phyloP scores from a whole-genome alignment of 2,329 filamentous ascomycete genomes.

The Epicoccum sorghinum region DNA sequence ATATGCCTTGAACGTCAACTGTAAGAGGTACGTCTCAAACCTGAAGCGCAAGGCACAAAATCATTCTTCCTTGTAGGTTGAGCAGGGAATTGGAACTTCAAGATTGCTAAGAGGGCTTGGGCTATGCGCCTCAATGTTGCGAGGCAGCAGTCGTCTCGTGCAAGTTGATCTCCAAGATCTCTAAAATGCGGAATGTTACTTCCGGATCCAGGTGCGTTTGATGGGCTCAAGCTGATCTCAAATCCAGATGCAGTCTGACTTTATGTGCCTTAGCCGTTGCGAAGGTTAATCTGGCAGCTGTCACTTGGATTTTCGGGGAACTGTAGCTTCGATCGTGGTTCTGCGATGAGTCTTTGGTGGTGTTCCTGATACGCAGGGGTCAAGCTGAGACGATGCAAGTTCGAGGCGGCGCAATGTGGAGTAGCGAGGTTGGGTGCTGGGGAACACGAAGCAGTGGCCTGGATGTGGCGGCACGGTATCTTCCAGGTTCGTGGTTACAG shows the following conservation, averaged over 20 bases:
- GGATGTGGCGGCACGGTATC: slow-evolving; percentile 9
- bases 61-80: slow-evolving; percentile 37
- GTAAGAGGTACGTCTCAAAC: slow-evolving; percentile 49
- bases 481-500: slow-evolving; percentile 20
- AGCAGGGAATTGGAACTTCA: slow-evolving; percentile 25
- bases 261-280: slow-evolving; percentile 21
- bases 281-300: slow-evolving; percentile 14
- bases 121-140: slow-evolving; percentile 30
- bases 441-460: slow-evolving; percentile 8
- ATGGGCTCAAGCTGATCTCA: not conserved
- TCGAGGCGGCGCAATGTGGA: slow-evolving; percentile 26
- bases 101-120: slow-evolving; percentile 23
- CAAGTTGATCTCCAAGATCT: not conserved
- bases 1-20: slow-evolving; percentile 41
- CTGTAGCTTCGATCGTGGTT: slow-evolving; percentile 7
- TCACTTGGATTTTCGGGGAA: slow-evolving; percentile 14
- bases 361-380: slow-evolving; percentile 37
- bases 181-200: not conserved
- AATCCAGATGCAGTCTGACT: not conserved
- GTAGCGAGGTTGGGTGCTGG: slow-evolving; percentile 7
- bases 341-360: slow-evolving; percentile 19
- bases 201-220: not conserved
- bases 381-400: slow-evolving; percentile 44
- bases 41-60: slow-evolving; percentile 47
- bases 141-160: slow-evolving; percentile 26